These are phyloP conservation scores for Paraurostyla sp. DNA, from an alignment of 73 alveolate genomes.

Conservation along the genomic window DNA sequence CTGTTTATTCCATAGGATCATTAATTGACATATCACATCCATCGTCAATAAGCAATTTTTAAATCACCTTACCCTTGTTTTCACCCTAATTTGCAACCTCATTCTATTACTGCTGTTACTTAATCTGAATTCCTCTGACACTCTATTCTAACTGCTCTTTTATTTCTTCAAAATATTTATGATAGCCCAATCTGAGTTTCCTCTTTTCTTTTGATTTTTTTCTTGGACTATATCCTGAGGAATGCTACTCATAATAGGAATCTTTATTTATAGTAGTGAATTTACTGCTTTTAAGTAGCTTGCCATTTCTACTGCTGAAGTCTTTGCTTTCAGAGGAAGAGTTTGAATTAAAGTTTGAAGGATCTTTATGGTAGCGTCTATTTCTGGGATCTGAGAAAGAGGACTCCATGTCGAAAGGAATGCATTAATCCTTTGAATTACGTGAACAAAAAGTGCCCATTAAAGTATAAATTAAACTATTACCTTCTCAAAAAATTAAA, in stretches of 20 bases:
- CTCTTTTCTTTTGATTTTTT: neutral
- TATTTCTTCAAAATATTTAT: slow-evolving; percentile 38
- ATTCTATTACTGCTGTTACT: neutral
- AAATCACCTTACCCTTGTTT: too few relatives aligned
- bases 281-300: neutral
- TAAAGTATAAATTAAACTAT: neutral
- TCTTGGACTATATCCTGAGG: neutral
- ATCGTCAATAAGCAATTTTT: too few relatives aligned
- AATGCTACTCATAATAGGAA: neutral
- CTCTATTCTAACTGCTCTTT: neutral
- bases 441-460: slow-evolving; percentile 24
- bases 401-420: neutral
- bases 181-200: slow-evolving; percentile 40
- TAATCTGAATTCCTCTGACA: neutral
- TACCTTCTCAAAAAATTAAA: neutral
- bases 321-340: neutral
- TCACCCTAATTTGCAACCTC: neutral
- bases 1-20: neutral
- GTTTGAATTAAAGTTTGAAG: neutral
- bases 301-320: neutral
- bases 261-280: neutral
- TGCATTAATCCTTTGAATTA: neutral
- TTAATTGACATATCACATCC: too few relatives aligned
- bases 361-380: neutral
- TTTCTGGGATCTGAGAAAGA: neutral